These are phyloP conservation scores for Melastoma candidum DNA, from an alignment of 441 rosid species.

Conservation along the genomic window DNA sequence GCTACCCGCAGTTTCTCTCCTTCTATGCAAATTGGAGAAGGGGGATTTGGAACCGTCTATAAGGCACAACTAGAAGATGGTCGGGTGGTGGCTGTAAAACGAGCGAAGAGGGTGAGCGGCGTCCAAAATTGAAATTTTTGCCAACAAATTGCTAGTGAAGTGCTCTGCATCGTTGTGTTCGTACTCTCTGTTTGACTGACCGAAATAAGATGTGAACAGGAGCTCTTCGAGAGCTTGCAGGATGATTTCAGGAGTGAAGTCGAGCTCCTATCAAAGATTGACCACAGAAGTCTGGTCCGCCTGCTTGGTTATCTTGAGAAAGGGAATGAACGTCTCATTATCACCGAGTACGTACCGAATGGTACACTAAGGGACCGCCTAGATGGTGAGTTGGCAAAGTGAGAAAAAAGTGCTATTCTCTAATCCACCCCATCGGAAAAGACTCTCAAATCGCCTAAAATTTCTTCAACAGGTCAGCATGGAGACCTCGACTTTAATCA, in stretches of 20 bases:
- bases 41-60: slow-evolving; percentile 86
- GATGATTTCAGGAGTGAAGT: slow-evolving; percentile 89
- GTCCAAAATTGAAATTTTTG: neutral
- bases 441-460: slow-evolving; percentile 4
- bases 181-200: too few relatives aligned
- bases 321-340: slow-evolving; percentile 82
- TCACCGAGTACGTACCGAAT: slow-evolving; percentile 83
- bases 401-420: neutral
- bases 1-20: slow-evolving; percentile 74
- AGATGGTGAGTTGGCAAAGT: slow-evolving; percentile 58
- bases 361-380: slow-evolving; percentile 93
- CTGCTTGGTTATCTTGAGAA: slow-evolving; percentile 78
- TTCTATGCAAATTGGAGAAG: slow-evolving; percentile 62
- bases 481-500: slow-evolving; percentile 82
- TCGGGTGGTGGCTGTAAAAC: slow-evolving; percentile 82
- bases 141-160: too few relatives aligned
- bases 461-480: slow-evolving; percentile 38
- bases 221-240: slow-evolving; percentile 49
- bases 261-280: slow-evolving; percentile 85
- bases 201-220: slow-evolving; percentile 28
- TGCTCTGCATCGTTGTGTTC: too few relatives aligned
- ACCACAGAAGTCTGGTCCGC: slow-evolving; percentile 80
- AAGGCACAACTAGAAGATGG: slow-evolving; percentile 60
- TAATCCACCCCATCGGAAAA: slow-evolving; percentile 4
- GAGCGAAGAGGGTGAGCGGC: slow-evolving; percentile 78